Evolutionary conservation across 192 early-diverging fungal genomes (phyloP), one percentile per base, ranked within the genome.

Genomic region (Rhizoclosmatium sp.): DNA sequence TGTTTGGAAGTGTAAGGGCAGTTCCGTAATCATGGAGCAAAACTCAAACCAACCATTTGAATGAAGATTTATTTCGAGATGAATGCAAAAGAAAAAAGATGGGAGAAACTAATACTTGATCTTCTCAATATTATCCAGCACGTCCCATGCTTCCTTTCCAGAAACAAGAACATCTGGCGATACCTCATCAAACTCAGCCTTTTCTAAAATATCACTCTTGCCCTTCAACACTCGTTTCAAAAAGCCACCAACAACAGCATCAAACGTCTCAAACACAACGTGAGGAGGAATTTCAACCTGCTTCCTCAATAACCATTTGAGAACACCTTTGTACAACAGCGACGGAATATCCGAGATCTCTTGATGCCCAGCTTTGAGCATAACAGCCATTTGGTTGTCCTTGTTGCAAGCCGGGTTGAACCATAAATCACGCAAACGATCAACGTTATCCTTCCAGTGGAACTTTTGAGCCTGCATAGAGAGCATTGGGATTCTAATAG

Each of bases 361-460:
- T 69, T 79, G 78, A 62, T 79, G 78, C 44, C 48, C 64, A 0
- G 78, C 71, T 5, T 54, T 58, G 1, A 23, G 10, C 21, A 79
- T 21, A 4, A 71, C 41, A n/a, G 68, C 51, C 21, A 79, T 71
- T 10, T 9, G 9, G 68, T 69, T 71, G 14, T 31, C 23, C 19
- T 21, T 21, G 2, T 14, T 4, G 2, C 42, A 40, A 7, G 39
- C 14, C 2, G 76, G 69, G 9, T 31, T 14, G 51, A 70, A 41
- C 59, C 59, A 78, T n/a, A 78, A n/a, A 41, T 47, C 46, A 7
- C 44, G 49, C 21, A 79, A 41, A 0, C 4, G 3, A 19, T 42
- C 59, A 56, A 79, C 19, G 69, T 79, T 79, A 19, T 79, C 59
- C 5, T 58, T 19, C 78, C 78, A 79, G 59, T 79, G 78, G 69